Base-by-base conservation (phyloP, 495 filamentous ascomycete genomes). In the Penicillium steckii region DNA sequence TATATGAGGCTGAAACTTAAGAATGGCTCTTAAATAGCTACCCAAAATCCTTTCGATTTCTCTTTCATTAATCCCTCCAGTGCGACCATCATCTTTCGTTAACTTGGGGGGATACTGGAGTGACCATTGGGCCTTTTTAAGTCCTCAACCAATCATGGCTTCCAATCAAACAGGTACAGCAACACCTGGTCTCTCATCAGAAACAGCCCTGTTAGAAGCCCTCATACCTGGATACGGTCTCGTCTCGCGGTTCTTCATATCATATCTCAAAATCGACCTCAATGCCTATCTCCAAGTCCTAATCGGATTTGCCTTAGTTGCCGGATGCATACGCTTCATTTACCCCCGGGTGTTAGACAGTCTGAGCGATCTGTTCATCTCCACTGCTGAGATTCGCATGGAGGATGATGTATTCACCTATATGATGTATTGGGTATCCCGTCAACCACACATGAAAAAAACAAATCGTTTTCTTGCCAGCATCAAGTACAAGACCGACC, bases 401-500 rank as follows among this genome's bases (percentile, higher is more conserved):
- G 80, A 85, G 48, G 85, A 88, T 46, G 83, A 87, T 56, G 78
- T 84, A 42, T 86, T 81, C 69, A 82, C 77, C 52, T 83, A 85
- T 60, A 56, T 87, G 21, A 86, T 87, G 83, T 73, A 70, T 29
- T 88, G 85, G 85, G 73, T 88, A 1, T 72, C 84, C 25, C 69
- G 67, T 26, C 85, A 88, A 58, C 52, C 66, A 19, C 83, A 85
- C 48, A 74, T 81, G 15, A 74, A 79, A 44, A 62, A 67, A 4
- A 74, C 81, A 0, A 79, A 76, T 4, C 73, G 77, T 6, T 84
- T 86, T 49, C 76, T 86, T 7, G 83, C 80, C n/a, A 81, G 80
- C 40, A 82, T 80, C 8, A 81, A 79, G 49, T 62, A 80, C 52
- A 76, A 70, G 13, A 63, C 72, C 17, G 67, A 62, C 42, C 33